Conservation (phyloP, 768 basidiomycete genomes). For the Pisolithus marmoratus region DNA sequence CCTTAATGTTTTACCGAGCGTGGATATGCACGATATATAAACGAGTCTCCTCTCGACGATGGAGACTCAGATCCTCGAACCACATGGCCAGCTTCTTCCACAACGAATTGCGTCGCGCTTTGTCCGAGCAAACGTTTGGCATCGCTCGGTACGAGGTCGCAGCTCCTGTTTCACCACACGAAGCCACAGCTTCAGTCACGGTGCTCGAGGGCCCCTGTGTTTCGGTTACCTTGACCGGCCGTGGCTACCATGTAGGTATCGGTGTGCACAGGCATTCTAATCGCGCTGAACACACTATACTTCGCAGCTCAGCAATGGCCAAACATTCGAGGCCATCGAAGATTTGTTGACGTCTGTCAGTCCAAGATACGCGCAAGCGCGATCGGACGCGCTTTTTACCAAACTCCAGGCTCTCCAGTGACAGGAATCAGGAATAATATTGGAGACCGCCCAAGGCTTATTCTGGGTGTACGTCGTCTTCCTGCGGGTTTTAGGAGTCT, state of each 20-base stretch:
- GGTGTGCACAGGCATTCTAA: not conserved
- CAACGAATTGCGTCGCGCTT: conserved; percentile 47
- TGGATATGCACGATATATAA: conserved; percentile 1
- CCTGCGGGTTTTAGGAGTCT: not conserved
- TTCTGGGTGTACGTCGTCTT: not conserved
- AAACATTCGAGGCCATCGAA: conserved; percentile 54
- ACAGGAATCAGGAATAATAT: not conserved
- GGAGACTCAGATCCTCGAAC: conserved; percentile 11
- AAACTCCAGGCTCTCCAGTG: conserved; percentile 42
- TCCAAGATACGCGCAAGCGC: conserved; percentile 43
- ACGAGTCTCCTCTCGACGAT: conserved; percentile 12
- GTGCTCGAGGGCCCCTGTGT: conserved; percentile 51
- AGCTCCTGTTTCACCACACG: conserved; percentile 32
- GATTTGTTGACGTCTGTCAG: conserved; percentile 51
- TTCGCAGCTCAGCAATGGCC: conserved; percentile 20
- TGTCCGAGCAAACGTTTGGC: conserved; percentile 56
- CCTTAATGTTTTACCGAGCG: not conserved
- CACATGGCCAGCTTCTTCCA: conserved; percentile 29
- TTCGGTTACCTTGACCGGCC: conserved; percentile 40
- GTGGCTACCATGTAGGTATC: conserved; percentile 51
- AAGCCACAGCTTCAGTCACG: conserved; percentile 49
- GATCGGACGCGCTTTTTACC: conserved; percentile 41
- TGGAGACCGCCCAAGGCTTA: too few relatives aligned
- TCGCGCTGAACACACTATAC: conserved; percentile 8
- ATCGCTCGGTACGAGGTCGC: conserved; percentile 42